A percentile compares a stretch with the other conserved stretches of the same genome.
Conservation (phyloP, 345 rosid species). For the Euphorbia pulcherrima region DNA sequence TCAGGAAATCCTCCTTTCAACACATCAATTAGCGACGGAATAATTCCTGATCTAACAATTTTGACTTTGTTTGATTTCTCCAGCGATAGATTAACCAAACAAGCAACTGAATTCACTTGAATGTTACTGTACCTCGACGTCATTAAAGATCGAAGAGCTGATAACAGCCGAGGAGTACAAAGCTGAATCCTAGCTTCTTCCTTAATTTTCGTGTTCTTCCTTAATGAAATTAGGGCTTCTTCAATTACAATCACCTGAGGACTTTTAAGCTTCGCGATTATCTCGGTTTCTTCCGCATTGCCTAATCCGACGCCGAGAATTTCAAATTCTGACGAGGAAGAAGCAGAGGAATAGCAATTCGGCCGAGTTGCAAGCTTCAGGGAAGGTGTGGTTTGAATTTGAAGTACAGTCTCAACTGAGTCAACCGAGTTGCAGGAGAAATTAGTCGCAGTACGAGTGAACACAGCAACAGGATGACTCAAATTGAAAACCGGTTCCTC, state of each 20-base stretch:
- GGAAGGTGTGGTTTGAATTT: slow-evolving; percentile 34
- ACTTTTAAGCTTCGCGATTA: slow-evolving; percentile 48
- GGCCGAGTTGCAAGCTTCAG: slow-evolving; percentile 48
- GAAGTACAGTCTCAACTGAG: slow-evolving; percentile 23
- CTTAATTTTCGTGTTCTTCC: slow-evolving; percentile 52
- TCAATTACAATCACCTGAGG: slow-evolving; percentile 46
- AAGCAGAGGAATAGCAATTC: slow-evolving; percentile 55
- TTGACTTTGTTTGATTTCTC: slow-evolving; percentile 62
- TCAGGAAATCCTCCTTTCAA: slow-evolving; percentile 65
- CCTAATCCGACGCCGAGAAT: slow-evolving; percentile 23
- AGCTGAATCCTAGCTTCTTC: slow-evolving; percentile 45
- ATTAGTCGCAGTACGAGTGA: slow-evolving; percentile 35
- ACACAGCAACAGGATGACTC: slow-evolving; percentile 30
- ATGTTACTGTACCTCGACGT: slow-evolving; percentile 51
- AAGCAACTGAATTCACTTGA: slow-evolving; percentile 72
- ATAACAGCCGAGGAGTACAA: slow-evolving; percentile 53
- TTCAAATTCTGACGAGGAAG: slow-evolving; percentile 55
- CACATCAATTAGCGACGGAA: slow-evolving; percentile 61
- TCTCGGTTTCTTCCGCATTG: slow-evolving; percentile 23
- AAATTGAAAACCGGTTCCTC: slow-evolving; percentile 33
- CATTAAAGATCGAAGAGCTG: slow-evolving; percentile 43
- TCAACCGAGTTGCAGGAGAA: slow-evolving; percentile 55
- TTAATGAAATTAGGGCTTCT: slow-evolving; percentile 49
- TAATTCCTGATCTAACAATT: slow-evolving; percentile 83
- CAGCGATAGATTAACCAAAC: slow-evolving; percentile 68